These are phyloP conservation scores for Rhizopus sp. DNA, from an alignment of 371 early-diverging fungal species.

Conservation along the genomic window DNA sequence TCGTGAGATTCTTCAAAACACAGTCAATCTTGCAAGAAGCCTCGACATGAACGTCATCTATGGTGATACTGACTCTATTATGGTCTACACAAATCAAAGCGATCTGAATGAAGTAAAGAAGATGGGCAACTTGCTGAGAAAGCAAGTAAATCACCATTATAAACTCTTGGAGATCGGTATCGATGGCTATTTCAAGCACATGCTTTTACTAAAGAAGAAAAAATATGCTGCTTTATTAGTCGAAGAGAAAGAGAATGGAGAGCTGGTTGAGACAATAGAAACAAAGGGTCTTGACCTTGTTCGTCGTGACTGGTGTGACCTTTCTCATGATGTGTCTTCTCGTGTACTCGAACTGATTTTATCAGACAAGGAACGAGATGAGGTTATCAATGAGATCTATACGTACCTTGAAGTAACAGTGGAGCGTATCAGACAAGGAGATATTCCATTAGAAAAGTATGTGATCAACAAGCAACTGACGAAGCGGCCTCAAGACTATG, in stretches of 20 bases:
- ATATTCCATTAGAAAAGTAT: constrained; percentile 83
- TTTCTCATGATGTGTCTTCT: constrained; percentile 88
- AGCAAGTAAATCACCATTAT: constrained; percentile 88
- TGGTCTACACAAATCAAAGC: constrained; percentile 90
- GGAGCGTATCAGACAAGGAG: constrained; percentile 71
- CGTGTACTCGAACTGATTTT: constrained; percentile 81
- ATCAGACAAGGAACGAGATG: constrained; percentile 72
- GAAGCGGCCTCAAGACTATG: constrained; percentile 93
- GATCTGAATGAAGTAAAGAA: constrained; percentile 67
- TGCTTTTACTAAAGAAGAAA: constrained; percentile 97
- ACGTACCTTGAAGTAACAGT: constrained; percentile 70
- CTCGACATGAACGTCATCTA: constrained; percentile 93
- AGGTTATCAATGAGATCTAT: constrained; percentile 78
- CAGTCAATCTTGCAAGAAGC: constrained; percentile 80
- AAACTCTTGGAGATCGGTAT: constrained; percentile 93
- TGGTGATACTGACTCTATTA: constrained; percentile 99
- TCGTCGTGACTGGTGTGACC: constrained; percentile 97
- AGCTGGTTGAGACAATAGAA: constrained; percentile 72
- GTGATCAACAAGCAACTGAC: constrained; percentile 94
- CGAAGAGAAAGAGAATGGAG: constrained; percentile 64
- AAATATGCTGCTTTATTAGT: constrained; percentile 96
- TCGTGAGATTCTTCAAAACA: constrained; percentile 92
- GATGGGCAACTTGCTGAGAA: constrained; percentile 76
- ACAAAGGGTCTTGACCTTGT: constrained; percentile 99
- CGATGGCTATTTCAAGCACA: constrained; percentile 90